Conservation (phyloP, 2,329 filamentous ascomycete genomes). For the Chaetomium sp. region DNA sequence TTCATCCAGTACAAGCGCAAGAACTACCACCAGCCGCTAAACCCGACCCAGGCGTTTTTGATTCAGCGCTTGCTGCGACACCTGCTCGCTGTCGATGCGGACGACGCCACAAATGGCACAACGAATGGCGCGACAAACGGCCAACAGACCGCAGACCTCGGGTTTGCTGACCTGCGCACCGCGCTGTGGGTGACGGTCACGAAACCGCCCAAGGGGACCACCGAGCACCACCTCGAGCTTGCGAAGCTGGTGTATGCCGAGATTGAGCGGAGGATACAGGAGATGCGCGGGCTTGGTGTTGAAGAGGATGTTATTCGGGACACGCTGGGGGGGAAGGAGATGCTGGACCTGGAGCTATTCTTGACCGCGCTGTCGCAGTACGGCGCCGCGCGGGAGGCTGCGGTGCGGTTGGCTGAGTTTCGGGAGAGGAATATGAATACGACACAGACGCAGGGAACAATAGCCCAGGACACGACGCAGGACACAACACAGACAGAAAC, state of each 20-base stretch:
- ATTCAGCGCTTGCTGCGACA: slow-evolving; percentile 43
- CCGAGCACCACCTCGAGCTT: slow-evolving; percentile 42
- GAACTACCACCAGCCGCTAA: slow-evolving; percentile 43
- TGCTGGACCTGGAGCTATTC: slow-evolving; percentile 36
- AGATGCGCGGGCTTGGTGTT: slow-evolving; percentile 14
- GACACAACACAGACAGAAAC: too few species aligned
- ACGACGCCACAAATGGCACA: slow-evolving; percentile 30
- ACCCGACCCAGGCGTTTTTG: slow-evolving; percentile 61
- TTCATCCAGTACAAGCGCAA: slow-evolving; percentile 54
- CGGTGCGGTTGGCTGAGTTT: slow-evolving; percentile 36
- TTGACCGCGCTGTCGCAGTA: slow-evolving; percentile 47
- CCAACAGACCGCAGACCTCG: slow-evolving; percentile 29
- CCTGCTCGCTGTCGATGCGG: slow-evolving; percentile 51
- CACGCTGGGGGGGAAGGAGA: slow-evolving; percentile 16
- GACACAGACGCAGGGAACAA: too few species aligned
- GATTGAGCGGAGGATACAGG: slow-evolving; percentile 22
- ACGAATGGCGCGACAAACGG: slow-evolving; percentile 27
- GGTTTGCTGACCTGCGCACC: slow-evolving; percentile 36
- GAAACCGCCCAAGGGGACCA: slow-evolving; percentile 35
- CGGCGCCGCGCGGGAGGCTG: slow-evolving; percentile 49
- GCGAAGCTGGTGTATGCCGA: slow-evolving; percentile 39
- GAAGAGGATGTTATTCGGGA: slow-evolving; percentile 22
- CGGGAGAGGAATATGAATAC: slow-evolving; percentile 20
- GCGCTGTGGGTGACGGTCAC: slow-evolving; percentile 39
- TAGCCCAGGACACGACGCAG: too few species aligned